A percentile compares a stretch with the other conserved stretches of the same genome.
Evolutionary conservation across 208 protist genomes (phyloP).

Genomic region (Wallacemonas sp.): DNA sequence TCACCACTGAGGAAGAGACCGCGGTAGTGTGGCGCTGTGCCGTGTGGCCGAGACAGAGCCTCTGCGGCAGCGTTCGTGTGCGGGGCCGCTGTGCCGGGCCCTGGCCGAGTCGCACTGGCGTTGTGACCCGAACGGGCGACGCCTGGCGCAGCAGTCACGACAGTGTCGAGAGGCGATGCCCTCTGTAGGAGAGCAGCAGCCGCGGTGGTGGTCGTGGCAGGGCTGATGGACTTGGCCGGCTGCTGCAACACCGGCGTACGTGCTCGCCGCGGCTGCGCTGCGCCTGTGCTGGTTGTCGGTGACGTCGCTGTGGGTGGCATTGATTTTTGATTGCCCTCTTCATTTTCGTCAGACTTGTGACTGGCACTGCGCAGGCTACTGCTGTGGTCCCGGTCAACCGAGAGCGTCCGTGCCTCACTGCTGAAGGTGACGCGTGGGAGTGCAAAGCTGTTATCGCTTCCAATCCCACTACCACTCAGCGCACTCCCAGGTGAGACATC

Average conservation of each 20-base stretch:
- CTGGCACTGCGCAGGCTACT: not conserved
- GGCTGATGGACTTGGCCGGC: conserved; percentile 6
- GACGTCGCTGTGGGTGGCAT: not conserved
- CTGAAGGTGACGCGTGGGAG: conserved; percentile 10
- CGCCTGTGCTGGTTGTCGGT: not conserved
- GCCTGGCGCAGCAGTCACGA: not conserved
- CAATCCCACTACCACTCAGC: conserved; percentile 1
- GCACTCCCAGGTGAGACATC: not conserved
- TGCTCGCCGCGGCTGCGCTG: conserved; percentile 8
- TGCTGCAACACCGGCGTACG: conserved; percentile 6
- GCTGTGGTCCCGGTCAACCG: conserved; percentile 1
- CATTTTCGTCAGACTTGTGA: conserved; percentile 3
- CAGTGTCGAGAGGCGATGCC: not conserved
- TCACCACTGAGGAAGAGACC: conserved; percentile 13
- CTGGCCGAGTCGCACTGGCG: not conserved
- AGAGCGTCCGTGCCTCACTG: not conserved
- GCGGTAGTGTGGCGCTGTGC: not conserved
- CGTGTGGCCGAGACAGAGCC: not conserved
- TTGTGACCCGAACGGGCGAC: too few relatives aligned
- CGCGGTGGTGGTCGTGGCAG: too few relatives aligned
- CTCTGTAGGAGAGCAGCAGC: not conserved
- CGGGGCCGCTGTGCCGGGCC: not conserved
- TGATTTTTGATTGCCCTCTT: not conserved
- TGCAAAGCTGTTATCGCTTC: conserved; percentile 8
- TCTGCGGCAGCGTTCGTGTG: too few relatives aligned